phyloP scores from a whole-genome alignment of 148 eudicot species.

The Chenopodium album region DNA sequence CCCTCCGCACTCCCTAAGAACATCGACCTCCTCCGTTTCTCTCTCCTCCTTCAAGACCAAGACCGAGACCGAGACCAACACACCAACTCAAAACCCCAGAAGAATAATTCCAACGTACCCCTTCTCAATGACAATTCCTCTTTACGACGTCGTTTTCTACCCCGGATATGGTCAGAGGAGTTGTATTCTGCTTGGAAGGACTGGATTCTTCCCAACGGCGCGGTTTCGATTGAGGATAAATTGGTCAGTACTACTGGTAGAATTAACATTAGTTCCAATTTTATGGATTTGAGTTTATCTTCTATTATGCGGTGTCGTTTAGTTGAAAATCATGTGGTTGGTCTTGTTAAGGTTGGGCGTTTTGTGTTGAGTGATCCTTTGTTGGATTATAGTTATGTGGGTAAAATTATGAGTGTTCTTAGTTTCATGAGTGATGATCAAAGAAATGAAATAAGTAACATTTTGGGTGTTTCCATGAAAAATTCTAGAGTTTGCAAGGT shows the following conservation, averaged over 20 bases:
- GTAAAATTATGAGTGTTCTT: slow-evolving; percentile 52
- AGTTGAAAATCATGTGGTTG: slow-evolving; percentile 40
- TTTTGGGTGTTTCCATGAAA: slow-evolving; percentile 35
- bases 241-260: slow-evolving; percentile 29
- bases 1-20: slow-evolving; percentile 73
- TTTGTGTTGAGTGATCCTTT: slow-evolving; percentile 23
- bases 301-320: slow-evolving; percentile 34
- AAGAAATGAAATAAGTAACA: slow-evolving; percentile 41
- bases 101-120: neutral
- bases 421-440: slow-evolving; percentile 42
- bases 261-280: slow-evolving; percentile 17
- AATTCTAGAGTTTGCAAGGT: slow-evolving; percentile 39
- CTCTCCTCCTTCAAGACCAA: slow-evolving; percentile 33
- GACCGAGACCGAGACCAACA: neutral
- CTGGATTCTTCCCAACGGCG: slow-evolving; percentile 54
- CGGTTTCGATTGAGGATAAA: slow-evolving; percentile 32
- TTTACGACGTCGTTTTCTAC: slow-evolving; percentile 26
- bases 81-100: neutral
- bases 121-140: neutral
- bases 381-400: slow-evolving; percentile 51
- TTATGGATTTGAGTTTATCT: slow-evolving; percentile 8
- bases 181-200: slow-evolving; percentile 56
- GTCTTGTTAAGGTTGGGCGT: slow-evolving; percentile 50
- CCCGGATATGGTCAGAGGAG: slow-evolving; percentile 48
- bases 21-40: slow-evolving; percentile 70